Percentiles rank a stretch among this genome's conserved stretches.
These are phyloP conservation scores for Amphichorda felina DNA, from an alignment of 2,329 filamentous ascomycete genomes.

Conservation along the genomic window DNA sequence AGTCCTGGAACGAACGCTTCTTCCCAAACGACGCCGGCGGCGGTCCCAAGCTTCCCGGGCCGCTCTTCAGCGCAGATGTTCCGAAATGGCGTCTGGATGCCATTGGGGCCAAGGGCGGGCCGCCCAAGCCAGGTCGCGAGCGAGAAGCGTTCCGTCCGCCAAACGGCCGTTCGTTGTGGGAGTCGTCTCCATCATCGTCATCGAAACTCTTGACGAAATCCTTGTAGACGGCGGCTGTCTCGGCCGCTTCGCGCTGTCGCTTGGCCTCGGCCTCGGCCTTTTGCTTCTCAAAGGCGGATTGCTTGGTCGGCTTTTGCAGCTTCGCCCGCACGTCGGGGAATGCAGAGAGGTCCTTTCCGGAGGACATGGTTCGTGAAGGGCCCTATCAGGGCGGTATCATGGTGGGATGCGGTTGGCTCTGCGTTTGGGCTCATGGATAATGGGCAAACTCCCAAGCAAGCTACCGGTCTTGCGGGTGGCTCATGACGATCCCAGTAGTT, in stretches of 20 bases:
- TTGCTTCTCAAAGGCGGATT: conserved; percentile 80
- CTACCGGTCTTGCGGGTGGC: too few relatives aligned
- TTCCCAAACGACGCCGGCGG: conserved; percentile 34
- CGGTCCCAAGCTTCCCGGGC: conserved; percentile 50
- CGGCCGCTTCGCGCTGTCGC: conserved; percentile 68
- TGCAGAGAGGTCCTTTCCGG: conserved; percentile 32
- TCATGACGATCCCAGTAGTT: neutral
- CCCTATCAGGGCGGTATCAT: conserved; percentile 1
- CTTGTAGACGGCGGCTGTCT: conserved; percentile 76
- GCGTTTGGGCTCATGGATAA: too few relatives aligned
- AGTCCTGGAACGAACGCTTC: conserved; percentile 38
- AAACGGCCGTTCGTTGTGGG: conserved; percentile 10
- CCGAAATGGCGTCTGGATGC: conserved; percentile 53
- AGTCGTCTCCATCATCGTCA: conserved; percentile 40
- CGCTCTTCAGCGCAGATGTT: conserved; percentile 42
- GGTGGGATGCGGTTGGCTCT: too few relatives aligned
- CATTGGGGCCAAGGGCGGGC: conserved; percentile 11
- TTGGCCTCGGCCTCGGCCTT: conserved; percentile 86
- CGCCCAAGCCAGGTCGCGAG: conserved; percentile 15
- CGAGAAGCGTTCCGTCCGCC: conserved; percentile 4
- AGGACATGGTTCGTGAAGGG: conserved; percentile 25
- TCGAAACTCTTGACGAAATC: conserved; percentile 79
- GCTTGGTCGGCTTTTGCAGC: conserved; percentile 67
- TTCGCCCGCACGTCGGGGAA: conserved; percentile 70
- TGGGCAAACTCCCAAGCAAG: too few relatives aligned